phyloP scores from a whole-genome alignment of 2,329 filamentous ascomycete genomes.

The Penicillium polonicum region DNA sequence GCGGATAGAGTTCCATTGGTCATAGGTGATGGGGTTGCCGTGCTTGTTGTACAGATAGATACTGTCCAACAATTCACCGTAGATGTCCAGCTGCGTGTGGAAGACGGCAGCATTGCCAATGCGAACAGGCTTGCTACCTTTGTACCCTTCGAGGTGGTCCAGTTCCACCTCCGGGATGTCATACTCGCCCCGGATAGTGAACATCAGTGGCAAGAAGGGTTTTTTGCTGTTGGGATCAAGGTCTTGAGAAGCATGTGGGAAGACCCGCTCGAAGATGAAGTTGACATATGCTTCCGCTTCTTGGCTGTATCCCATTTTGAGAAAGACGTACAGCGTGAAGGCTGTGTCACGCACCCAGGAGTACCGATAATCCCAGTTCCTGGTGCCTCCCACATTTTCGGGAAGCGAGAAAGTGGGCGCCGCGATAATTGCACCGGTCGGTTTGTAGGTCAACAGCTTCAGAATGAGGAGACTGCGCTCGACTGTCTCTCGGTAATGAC shows the following conservation, averaged over 20 bases:
- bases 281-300: conserved; percentile 77
- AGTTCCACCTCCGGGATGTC: conserved; percentile 71
- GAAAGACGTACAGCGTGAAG: conserved; percentile 73
- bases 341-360: conserved; percentile 76
- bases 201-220: conserved; percentile 70
- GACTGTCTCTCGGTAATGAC: conserved; percentile 71
- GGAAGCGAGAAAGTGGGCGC: conserved; percentile 75
- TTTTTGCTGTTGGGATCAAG: conserved; percentile 56
- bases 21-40: conserved; percentile 73
- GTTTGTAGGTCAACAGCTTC: conserved; percentile 75
- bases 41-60: conserved; percentile 80
- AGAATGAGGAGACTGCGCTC: conserved; percentile 69
- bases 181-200: conserved; percentile 72
- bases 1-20: conserved; percentile 70
- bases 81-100: conserved; percentile 76
- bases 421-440: conserved; percentile 74
- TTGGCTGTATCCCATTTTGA: conserved; percentile 71
- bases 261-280: conserved; percentile 71
- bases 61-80: conserved; percentile 73
- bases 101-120: conserved; percentile 76
- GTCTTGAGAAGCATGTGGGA: conserved; percentile 50
- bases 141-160: conserved; percentile 69
- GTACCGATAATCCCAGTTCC: conserved; percentile 56
- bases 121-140: conserved; percentile 67
- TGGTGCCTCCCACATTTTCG: conserved; percentile 66